These are phyloP conservation scores for Lindgomyces ingoldianus DNA, from an alignment of 495 filamentous ascomycete species.

Conservation along the genomic window DNA sequence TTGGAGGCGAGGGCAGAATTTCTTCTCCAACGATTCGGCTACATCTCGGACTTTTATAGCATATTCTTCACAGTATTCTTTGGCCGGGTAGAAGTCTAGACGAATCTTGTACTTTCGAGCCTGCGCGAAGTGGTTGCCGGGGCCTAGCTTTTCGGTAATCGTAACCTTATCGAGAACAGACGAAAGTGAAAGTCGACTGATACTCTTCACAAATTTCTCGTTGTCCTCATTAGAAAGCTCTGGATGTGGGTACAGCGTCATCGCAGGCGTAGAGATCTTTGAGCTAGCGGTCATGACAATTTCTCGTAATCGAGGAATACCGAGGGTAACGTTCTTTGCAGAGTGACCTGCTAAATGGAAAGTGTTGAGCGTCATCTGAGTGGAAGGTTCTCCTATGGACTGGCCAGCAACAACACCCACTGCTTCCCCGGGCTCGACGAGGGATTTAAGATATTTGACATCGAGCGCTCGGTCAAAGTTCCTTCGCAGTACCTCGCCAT, in stretches of 20 bases:
- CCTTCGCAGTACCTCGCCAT: slow-evolving; percentile 63
- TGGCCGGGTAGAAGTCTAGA: slow-evolving; percentile 77
- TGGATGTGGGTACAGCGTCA: slow-evolving; percentile 79
- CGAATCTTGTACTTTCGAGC: slow-evolving; percentile 84
- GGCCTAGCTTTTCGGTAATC: slow-evolving; percentile 73
- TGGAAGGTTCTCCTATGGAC: slow-evolving; percentile 94
- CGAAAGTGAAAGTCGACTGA: slow-evolving; percentile 82
- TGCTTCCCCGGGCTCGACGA: slow-evolving; percentile 96
- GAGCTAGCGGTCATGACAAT: slow-evolving; percentile 97
- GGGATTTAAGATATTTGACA: slow-evolving; percentile 87
- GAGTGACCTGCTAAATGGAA: slow-evolving; percentile 99
- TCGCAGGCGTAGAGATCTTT: slow-evolving; percentile 83
- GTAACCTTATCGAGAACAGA: slow-evolving; percentile 83
- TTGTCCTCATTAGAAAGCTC: slow-evolving; percentile 69
- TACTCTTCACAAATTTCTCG: slow-evolving; percentile 85
- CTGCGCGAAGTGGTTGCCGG: slow-evolving; percentile 61
- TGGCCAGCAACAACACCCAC: slow-evolving; percentile 96
- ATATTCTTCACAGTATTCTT: slow-evolving; percentile 83
- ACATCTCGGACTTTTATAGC: slow-evolving; percentile 79
- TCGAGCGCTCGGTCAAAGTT: slow-evolving; percentile 80
- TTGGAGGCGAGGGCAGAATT: slow-evolving; percentile 71
- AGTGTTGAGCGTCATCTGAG: slow-evolving; percentile 99
- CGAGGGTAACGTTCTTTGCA: slow-evolving; percentile 96
- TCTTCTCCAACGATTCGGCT: slow-evolving; percentile 70
- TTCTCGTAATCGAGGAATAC: slow-evolving; percentile 95